Evolutionary conservation across 2,329 filamentous ascomycete genomes (phyloP), one percentile per base, ranked within the genome.

Genomic region (Fusarium drepaniforme): DNA sequence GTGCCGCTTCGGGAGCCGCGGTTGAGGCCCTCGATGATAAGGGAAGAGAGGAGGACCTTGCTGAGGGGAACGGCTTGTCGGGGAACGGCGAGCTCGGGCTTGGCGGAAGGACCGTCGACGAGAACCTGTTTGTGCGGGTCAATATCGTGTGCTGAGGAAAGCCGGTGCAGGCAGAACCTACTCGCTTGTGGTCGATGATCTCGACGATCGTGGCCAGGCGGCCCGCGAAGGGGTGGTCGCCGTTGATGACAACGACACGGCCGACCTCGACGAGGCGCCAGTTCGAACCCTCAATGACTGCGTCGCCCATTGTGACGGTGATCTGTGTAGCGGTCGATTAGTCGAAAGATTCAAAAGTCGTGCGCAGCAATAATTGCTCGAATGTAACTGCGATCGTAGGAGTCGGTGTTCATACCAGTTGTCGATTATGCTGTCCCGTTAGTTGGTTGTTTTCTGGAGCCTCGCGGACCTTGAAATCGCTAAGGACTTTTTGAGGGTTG

Each of bases 101-200:
- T 92, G 85, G 93, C 91, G 81, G 94, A 94, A 84, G 96, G 95
- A 86, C 96, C 96, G 87, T 99, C 97, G 85, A 99, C 91, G 85
- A 99, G 93, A 88, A 95, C 94, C 97, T 99, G 75, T 70, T 70
- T 70, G 67, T 56, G 78, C 67, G 71, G 56, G 77, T 81, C 76
- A 81, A 80, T 78, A 77, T 71, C 65, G 70, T 65, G 42, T 58
- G 56, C 63, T 58, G 53, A 44, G 57, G 42, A 66, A 70, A 70
- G 64, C 59, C 60, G 62, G 63, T 61, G 64, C 68, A 62, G 59
- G 59, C 59, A 68, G 61, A 84, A 95, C 97, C 86, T 97, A 99
- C 97, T 89, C 97, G 95, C 92, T 98, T 98, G 93, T 99, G 96
- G 90, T 99, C 97, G 89, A 99, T 97, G 88, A 99, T 98, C 93